Conservation (phyloP, 2,329 filamentous ascomycete genomes). For the Calonectria multiphialidica region DNA sequence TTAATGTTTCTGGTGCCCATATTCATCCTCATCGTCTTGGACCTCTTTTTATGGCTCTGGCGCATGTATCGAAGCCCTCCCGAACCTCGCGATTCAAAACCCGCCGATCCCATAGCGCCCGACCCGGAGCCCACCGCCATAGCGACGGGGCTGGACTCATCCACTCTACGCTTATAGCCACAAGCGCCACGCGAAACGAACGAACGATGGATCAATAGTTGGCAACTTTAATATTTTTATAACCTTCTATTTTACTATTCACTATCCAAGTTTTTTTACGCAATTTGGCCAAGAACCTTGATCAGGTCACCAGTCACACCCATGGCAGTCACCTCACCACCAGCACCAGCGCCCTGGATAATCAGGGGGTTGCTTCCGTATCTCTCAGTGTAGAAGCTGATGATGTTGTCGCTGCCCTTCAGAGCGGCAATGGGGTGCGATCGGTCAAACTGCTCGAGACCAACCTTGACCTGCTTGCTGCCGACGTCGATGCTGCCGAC, state of each 20-base stretch:
- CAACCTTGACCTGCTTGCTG: constrained; percentile 88
- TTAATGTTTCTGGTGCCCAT: constrained; percentile 61
- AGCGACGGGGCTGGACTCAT: constrained; percentile 39
- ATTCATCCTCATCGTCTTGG: constrained; percentile 60
- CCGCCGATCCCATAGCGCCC: constrained; percentile 27
- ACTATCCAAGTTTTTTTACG: constrained; percentile 45
- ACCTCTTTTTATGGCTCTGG: constrained; percentile 66
- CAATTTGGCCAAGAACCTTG: constrained; percentile 84
- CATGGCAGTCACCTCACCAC: constrained; percentile 97
- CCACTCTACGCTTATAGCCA: constrained; percentile 33
- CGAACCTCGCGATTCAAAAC: constrained; percentile 29
- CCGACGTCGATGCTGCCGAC: constrained; percentile 92
- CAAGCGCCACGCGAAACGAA: constrained; percentile 6
- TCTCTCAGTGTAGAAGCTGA: constrained; percentile 97
- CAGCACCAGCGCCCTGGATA: constrained; percentile 93
- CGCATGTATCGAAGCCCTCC: constrained; percentile 46
- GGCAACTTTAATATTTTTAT: constrained; percentile 14
- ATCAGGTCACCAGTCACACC: constrained; percentile 94
- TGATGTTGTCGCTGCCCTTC: constrained; percentile 98
- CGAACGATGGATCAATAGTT: constrained; percentile 15
- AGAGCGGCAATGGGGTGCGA: constrained; percentile 93
- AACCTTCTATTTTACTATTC: constrained; percentile 36
- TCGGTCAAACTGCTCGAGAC: constrained; percentile 88
- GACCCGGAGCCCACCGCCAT: constrained; percentile 37
- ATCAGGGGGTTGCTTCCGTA: constrained; percentile 94